Evolutionary conservation across 1,284 basidiomycete species (phyloP), one percentile per base, ranked within the genome.

Genomic region (Xerocomus nothofagi): DNA sequence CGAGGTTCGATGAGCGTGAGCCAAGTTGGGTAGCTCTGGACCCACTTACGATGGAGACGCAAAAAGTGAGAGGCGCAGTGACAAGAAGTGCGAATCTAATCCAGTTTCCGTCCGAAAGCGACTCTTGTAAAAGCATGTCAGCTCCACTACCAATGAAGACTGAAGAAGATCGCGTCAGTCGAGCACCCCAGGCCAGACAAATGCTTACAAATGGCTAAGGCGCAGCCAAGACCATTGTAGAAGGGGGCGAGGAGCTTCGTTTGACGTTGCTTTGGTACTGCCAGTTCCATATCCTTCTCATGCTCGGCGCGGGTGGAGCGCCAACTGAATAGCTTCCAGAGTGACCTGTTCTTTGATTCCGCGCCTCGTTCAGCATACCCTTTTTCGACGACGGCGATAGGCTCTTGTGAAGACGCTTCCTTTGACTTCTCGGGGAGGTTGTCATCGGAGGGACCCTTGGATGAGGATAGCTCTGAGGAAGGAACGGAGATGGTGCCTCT

Each of bases 161-260:
- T 86, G 20, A 34, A 71, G 4, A 21, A 8, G 14, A 10, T 17
- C 12, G 3, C 12, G 17, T 63, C 36, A 60, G 45, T 33, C 67
- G 0, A 44, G 45, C 7, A 32, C 10, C 12, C 30, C 24, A 20
- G 21, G 49, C 10, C 3, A 15, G 27, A 6, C 0, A 15, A 27
- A 47, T 15, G 38, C 29, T 71, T 78, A 85, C 89, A 90, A 37
- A 82, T 61, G n/a, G 77, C 77, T 56, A 84, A 68, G 15, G 75
- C 88, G 55, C 76, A 81, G 33, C 85, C 88, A 2, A 92, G 62
- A 29, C 91, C 91, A 32, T 79, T 81, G 61, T 91, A 89, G 12
- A 91, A 63, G 0, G 91, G 89, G 2, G 88, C 89, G 54, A 89
- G 83, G 21, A 91, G 75, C 41, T 82, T 11, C 81, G 82, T 39